A percentile compares a stretch with the other conserved stretches of the same genome.
phyloP scores from a whole-genome alignment of 805 yeast genomes.

The Saccharomycopsis selenospora region DNA sequence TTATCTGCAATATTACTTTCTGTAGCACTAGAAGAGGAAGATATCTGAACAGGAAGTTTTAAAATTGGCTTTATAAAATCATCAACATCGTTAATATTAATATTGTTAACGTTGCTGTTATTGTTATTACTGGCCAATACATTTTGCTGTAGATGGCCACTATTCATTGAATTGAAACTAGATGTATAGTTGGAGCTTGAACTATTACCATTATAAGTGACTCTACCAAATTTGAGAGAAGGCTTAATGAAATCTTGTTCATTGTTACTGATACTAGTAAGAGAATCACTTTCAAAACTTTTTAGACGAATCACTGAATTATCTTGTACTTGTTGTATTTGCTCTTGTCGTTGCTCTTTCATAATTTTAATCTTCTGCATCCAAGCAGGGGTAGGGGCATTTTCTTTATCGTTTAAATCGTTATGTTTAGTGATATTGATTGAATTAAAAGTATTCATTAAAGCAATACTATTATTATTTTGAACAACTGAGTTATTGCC shows the following conservation, averaged over 20 bases:
- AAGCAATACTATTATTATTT: constrained; percentile 11
- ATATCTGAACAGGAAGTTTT: not conserved
- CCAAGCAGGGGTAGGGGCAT: constrained; percentile 17
- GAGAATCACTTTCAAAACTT: not conserved
- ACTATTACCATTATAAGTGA: not conserved
- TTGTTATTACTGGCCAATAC: not conserved
- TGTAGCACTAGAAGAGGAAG: constrained; percentile 11
- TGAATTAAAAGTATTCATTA: not conserved
- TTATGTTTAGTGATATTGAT: constrained; percentile 6
- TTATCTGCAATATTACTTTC: not conserved
- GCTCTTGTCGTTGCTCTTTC: not conserved
- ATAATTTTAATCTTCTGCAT: constrained; percentile 10
- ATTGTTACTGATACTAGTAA: too few relatives aligned
- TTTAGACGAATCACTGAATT: not conserved
- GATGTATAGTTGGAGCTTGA: constrained; percentile 2
- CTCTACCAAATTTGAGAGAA: not conserved
- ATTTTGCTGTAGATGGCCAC: not conserved
- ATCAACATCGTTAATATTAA: too few relatives aligned
- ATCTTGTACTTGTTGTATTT: not conserved
- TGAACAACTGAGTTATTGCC: not conserved
- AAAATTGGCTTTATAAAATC: not conserved
- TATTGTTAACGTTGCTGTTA: too few relatives aligned
- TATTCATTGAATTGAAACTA: not conserved
- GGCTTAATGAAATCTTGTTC: not conserved
- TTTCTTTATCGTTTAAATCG: constrained; percentile 1